These are phyloP conservation scores for Pythium inflatum DNA, from an alignment of 352 stramenopile genomes.

Conservation along the genomic window DNA sequence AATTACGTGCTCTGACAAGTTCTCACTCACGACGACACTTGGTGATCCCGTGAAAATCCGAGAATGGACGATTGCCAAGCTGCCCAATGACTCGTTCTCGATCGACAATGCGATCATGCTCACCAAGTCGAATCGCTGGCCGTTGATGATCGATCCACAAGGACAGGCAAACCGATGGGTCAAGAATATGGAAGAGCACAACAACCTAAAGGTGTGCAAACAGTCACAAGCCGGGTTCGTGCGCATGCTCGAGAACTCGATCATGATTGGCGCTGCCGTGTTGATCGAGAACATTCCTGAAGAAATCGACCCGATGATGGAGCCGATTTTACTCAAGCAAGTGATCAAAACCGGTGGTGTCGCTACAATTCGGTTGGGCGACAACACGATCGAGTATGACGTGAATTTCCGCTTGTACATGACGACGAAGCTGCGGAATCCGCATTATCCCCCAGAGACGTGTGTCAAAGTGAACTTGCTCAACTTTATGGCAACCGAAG, in stretches of 20 bases:
- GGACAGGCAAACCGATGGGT: slow-evolving; percentile 95
- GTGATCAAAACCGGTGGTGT: slow-evolving; percentile 89
- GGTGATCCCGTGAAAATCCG: slow-evolving; percentile 93
- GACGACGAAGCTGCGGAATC: slow-evolving; percentile 94
- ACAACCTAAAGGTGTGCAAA: slow-evolving; percentile 93
- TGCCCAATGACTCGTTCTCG: slow-evolving; percentile 95
- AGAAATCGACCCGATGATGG: slow-evolving; percentile 93
- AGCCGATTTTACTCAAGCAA: slow-evolving; percentile 94
- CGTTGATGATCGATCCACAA: slow-evolving; percentile 97
- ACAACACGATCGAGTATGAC: slow-evolving; percentile 96
- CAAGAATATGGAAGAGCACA: slow-evolving; percentile 93
- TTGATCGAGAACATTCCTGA: slow-evolving; percentile 95
- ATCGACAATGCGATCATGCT: slow-evolving; percentile 97
- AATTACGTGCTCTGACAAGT: slow-evolving; percentile 84
- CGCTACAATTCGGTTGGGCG: slow-evolving; percentile 90
- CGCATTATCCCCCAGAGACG: slow-evolving; percentile 94
- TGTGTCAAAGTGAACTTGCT: slow-evolving; percentile 97
- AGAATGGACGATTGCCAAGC: slow-evolving; percentile 93
- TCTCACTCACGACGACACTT: slow-evolving; percentile 86
- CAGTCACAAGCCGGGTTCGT: slow-evolving; percentile 94
- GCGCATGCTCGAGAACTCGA: slow-evolving; percentile 94
- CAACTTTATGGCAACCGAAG: slow-evolving; percentile 96
- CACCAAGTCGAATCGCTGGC: slow-evolving; percentile 90
- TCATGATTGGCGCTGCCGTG: slow-evolving; percentile 93
- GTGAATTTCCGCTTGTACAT: slow-evolving; percentile 94